These are phyloP conservation scores for Monilinia fructigena DNA, from an alignment of 2,329 filamentous ascomycete genomes.

Conservation along the genomic window DNA sequence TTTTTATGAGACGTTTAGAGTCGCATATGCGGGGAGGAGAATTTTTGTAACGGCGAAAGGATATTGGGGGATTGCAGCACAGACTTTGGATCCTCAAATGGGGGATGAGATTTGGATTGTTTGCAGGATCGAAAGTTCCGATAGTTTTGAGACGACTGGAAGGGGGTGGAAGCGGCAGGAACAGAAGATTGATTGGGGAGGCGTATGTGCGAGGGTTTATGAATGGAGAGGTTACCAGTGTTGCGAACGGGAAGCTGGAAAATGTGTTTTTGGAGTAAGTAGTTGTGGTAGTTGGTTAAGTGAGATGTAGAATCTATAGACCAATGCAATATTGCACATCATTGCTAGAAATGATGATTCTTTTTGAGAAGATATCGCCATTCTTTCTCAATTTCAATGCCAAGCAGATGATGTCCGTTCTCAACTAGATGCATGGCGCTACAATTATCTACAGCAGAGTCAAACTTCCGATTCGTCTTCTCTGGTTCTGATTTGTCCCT, in stretches of 20 bases:
- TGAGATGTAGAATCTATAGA: not conserved
- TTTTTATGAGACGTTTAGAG: constrained; percentile 21
- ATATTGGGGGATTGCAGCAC: constrained; percentile 18
- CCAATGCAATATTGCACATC: not conserved
- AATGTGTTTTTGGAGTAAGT: not conserved
- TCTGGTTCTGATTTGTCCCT: no score
- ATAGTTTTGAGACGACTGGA: constrained; percentile 14
- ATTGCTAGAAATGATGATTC: not conserved
- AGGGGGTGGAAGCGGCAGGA: not conserved
- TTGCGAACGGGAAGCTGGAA: not conserved
- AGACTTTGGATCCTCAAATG: not conserved
- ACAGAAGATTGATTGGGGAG: constrained; percentile 15
- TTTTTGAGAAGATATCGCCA: no score
- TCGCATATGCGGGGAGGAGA: constrained; percentile 24
- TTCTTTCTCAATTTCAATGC: no score
- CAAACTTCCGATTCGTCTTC: no score
- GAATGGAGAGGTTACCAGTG: not conserved
- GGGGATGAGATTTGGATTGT: constrained; percentile 18
- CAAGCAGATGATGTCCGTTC: no score
- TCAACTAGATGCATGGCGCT: no score
- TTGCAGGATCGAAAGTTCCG: constrained; percentile 17
- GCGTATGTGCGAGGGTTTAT: constrained; percentile 21
- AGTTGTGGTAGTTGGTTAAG: not conserved
- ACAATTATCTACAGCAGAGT: no score
- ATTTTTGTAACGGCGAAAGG: constrained; percentile 16